Percentiles rank a stretch among this genome's conserved stretches.
Evolutionary conservation across 345 rosid genomes (phyloP).

Genomic region (Raphanus sativus): DNA sequence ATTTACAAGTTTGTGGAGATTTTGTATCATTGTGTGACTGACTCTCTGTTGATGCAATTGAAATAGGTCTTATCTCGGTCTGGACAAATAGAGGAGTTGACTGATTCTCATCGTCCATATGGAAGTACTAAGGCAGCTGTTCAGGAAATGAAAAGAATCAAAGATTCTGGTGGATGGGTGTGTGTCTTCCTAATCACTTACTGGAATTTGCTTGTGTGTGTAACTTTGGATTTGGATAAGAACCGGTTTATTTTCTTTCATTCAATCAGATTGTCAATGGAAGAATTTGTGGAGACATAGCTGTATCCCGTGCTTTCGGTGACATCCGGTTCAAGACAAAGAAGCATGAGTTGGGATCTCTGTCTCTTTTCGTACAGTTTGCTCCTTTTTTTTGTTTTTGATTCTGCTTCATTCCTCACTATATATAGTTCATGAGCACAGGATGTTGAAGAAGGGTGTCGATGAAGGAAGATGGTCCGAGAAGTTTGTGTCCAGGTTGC

Average conservation of each 20-base stretch:
- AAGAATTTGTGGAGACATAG: constrained; percentile 92
- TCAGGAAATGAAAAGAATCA: constrained; percentile 77
- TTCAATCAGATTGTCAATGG: constrained; percentile 68
- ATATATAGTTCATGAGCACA: constrained; percentile 32
- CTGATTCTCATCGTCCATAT: constrained; percentile 84
- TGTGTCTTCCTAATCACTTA: constrained; percentile 19
- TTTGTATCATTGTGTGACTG: too few species aligned
- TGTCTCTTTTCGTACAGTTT: constrained; percentile 20
- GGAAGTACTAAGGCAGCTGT: constrained; percentile 71
- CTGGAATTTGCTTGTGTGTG: not conserved
- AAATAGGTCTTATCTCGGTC: constrained; percentile 76
- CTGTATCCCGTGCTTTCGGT: constrained; percentile 95
- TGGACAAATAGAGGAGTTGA: constrained; percentile 67
- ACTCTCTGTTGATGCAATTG: not conserved
- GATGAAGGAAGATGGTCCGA: constrained; percentile 84
- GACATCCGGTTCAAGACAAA: constrained; percentile 87
- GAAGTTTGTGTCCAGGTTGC: constrained; percentile 77
- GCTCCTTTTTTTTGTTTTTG: not conserved
- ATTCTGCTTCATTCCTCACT: constrained; percentile 10
- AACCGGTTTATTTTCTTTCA: not conserved
- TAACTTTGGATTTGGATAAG: not conserved
- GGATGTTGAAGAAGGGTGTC: constrained; percentile 91
- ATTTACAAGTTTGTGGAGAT: not conserved
- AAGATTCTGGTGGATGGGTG: constrained; percentile 99
- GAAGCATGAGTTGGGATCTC: constrained; percentile 68